Base-by-base conservation (phyloP, 1,284 basidiomycete genomes). In the Trametes versicolor region DNA sequence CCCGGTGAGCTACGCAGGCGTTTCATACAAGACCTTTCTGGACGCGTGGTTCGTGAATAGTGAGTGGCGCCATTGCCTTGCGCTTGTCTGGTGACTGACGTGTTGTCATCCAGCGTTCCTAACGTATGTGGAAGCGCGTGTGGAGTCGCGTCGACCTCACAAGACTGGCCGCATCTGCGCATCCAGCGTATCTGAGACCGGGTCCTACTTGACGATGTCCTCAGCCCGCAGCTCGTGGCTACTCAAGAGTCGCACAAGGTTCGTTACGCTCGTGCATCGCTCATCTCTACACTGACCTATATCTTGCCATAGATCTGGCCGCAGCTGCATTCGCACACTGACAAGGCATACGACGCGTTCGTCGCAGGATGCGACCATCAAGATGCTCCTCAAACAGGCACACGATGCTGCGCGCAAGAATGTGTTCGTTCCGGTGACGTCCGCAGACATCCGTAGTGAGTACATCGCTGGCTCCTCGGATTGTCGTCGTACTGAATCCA, bases 31-130 rank as follows among this genome's bases (percentile, higher is more conserved):
- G 1, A 56, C 69, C 0, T 3, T 67, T 0, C n/a, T 72, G 2
- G 70, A 67, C 6, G 43, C 63, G 1, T 70, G 66, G 63, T 41
- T 71, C 25, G 48, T 71, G 12, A 63, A 68, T n/a, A 71, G 70
- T 70, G 29, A 62, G 70, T 64, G 1, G 19, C 47, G 4, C n/a
- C 6, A 9, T 3, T 5, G 4, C 6, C 7, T 25, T 15, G 1
- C 29, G 29, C 29, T 1, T 27, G 36, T 19, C 25, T 37, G 5
- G 5, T 21, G 2, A 23, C 34, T 1, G 7, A 17, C 12, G 7
- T 19, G 41, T 45, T 2, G 2, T 17, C n/a, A 15, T 23, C 2
- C 27, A 68, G 63, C 65, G 66, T 68, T 65, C 68, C 68, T 6
- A 62, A 70, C 51, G 68, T 67, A 21, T 23, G 48, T 32, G 2